phyloP scores from a whole-genome alignment of 2,329 filamentous ascomycete species.

The Nemania sp. region DNA sequence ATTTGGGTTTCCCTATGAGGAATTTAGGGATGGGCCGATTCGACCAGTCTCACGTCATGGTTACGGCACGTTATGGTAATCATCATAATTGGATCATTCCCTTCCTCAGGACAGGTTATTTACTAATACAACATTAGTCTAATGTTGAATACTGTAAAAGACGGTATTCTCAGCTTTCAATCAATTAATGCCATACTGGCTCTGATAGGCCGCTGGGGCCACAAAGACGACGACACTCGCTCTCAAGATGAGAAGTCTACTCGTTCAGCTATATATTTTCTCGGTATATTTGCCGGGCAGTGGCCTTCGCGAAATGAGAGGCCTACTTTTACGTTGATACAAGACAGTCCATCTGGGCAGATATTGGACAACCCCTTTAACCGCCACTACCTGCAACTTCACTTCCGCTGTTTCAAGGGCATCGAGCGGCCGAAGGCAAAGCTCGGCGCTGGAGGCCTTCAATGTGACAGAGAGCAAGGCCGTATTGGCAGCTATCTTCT shows the following conservation, averaged over 20 bases:
- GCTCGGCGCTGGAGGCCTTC: not conserved
- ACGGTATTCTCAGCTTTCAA: not conserved
- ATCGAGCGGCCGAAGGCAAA: not conserved
- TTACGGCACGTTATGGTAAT: slow-evolving; percentile 17
- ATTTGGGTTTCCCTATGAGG: no score
- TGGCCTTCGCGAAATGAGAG: slow-evolving; percentile 9
- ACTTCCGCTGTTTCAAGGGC: slow-evolving; percentile 7
- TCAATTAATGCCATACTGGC: not conserved
- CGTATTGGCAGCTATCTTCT: not conserved
- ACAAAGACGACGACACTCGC: no score
- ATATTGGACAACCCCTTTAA: no score
- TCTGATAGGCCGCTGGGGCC: slow-evolving; percentile 11
- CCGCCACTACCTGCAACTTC: not conserved
- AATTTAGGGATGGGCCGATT: no score
- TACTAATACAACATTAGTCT: no score
- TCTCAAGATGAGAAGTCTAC: no score
- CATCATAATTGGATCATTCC: no score
- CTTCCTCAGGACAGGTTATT: no score
- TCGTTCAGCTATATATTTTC: not conserved
- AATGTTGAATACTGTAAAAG: not conserved
- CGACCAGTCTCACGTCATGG: no score
- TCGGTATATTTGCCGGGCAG: not conserved
- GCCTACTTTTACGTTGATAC: not conserved
- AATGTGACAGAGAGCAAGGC: slow-evolving; percentile 2
- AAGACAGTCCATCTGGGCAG: no score